These are phyloP conservation scores for Chaetomium sp. DNA, from an alignment of 2,329 filamentous ascomycete species.

Conservation along the genomic window DNA sequence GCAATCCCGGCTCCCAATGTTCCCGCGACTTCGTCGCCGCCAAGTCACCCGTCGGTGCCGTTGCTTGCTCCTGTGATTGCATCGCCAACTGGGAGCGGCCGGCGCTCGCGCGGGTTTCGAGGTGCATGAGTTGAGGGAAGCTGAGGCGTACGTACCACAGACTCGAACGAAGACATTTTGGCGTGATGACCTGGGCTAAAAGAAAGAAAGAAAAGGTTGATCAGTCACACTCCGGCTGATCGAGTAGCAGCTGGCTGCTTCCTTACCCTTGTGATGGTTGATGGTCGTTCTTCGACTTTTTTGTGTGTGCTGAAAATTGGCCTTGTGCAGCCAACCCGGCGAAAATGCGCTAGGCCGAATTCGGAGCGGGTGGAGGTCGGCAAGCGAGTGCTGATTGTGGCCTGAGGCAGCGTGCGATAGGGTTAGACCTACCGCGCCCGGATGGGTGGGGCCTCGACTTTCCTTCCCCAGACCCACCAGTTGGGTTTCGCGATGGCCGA, in stretches of 20 bases:
- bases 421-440: conserved; percentile 36
- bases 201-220: conserved; percentile 35
- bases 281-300: conserved; percentile 36
- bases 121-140: conserved; percentile 21
- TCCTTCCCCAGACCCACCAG: conserved; percentile 22
- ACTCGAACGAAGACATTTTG: conserved; percentile 41
- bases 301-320: conserved; percentile 39
- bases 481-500: conserved; percentile 12
- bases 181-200: conserved; percentile 35
- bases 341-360: conserved; percentile 32
- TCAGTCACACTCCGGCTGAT: conserved; percentile 38
- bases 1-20: conserved; percentile 1
- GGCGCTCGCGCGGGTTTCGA: conserved; percentile 14
- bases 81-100: conserved; percentile 21
- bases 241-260: conserved; percentile 37
- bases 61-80: conserved; percentile 13
- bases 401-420: conserved; percentile 35
- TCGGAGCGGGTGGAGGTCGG: conserved; percentile 26
- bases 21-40: conserved; percentile 2
- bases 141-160: conserved; percentile 35
- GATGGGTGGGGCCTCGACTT: conserved; percentile 25
- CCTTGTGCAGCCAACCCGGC: conserved; percentile 33
- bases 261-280: conserved; percentile 38
- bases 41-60: neutral
- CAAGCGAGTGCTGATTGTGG: conserved; percentile 29